Percentiles rank a stretch among this genome's conserved stretches.
Conservation (phyloP, 1,284 basidiomycete species). For the Trichosporon coremiiforme region DNA sequence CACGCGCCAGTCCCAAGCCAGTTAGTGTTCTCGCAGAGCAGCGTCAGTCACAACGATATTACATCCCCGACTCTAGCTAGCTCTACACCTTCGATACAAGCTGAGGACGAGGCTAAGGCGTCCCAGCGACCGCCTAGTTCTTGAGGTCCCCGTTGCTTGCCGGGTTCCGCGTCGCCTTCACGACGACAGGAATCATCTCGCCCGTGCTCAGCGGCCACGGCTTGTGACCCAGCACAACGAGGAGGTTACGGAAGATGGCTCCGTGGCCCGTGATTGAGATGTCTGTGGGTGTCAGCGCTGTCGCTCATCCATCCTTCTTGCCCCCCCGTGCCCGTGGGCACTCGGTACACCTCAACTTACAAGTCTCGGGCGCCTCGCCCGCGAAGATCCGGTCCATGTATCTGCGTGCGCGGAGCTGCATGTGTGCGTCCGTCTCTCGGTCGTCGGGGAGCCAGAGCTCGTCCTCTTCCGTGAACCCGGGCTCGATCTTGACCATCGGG, state of each 20-base stretch:
- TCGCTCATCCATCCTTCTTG: too few species aligned
- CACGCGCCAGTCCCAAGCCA: too few species aligned
- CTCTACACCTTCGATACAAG: too few species aligned
- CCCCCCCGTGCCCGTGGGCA: too few species aligned
- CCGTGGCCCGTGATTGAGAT: constrained; percentile 59
- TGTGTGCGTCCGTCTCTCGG: constrained; percentile 66
- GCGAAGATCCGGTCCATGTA: constrained; percentile 70
- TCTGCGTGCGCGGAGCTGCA: constrained; percentile 62
- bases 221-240: constrained; percentile 52
- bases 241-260: constrained; percentile 54
- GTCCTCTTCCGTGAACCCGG: constrained; percentile 71
- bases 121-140: not conserved
- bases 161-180: constrained; percentile 44
- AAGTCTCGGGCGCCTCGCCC: constrained; percentile 54
- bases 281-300: constrained; percentile 35
- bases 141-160: not conserved
- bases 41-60: too few species aligned
- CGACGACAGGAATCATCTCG: constrained; percentile 55
- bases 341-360: constrained; percentile 55
- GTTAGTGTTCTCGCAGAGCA: too few species aligned
- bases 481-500: constrained; percentile 67
- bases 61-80: too few species aligned
- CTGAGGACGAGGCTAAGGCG: too few species aligned
- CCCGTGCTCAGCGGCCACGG: constrained; percentile 53
- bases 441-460: constrained; percentile 66